These are phyloP conservation scores for Sporobolomyces phaffii DNA, from an alignment of 768 basidiomycete genomes.

Conservation along the genomic window DNA sequence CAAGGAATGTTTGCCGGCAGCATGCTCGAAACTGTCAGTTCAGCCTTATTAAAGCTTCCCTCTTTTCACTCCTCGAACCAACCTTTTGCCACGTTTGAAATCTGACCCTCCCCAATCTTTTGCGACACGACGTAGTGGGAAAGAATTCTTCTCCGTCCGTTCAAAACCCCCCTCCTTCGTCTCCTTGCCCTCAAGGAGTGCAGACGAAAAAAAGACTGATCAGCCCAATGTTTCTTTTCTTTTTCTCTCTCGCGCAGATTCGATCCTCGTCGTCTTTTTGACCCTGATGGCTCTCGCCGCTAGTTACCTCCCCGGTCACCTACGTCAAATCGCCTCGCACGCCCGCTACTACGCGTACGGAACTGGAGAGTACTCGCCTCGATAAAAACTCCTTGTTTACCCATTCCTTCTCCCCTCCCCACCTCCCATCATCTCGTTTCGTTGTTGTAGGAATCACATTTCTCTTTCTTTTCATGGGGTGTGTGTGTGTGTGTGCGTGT, in stretches of 20 bases:
- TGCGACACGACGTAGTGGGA: no score
- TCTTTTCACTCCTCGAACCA: neutral
- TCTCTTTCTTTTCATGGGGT: no score
- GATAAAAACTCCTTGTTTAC: neutral
- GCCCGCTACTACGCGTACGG: conserved; percentile 24
- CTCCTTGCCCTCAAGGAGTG: neutral
- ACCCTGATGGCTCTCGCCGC: conserved; percentile 18
- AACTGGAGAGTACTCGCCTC: neutral
- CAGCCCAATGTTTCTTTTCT: no score
- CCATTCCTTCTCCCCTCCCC: no score
- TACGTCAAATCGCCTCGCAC: conserved; percentile 1
- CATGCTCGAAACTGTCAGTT: conserved; percentile 29
- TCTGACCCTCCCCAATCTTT: no score
- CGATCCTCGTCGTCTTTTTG: conserved; percentile 21
- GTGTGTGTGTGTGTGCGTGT: no score
- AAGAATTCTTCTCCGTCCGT: conserved; percentile 29
- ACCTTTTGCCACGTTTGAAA: no score
- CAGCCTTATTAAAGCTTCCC: no score
- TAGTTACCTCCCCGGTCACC: conserved; percentile 22
- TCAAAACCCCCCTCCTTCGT: no score
- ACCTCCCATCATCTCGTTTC: no score
- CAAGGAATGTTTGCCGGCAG: conserved; percentile 13
- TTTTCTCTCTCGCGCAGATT: conserved; percentile 10
- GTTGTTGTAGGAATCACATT: no score
- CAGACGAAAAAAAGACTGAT: neutral